Conservation (phyloP, 208 protist genomes). For the Leishmania braziliensis region DNA sequence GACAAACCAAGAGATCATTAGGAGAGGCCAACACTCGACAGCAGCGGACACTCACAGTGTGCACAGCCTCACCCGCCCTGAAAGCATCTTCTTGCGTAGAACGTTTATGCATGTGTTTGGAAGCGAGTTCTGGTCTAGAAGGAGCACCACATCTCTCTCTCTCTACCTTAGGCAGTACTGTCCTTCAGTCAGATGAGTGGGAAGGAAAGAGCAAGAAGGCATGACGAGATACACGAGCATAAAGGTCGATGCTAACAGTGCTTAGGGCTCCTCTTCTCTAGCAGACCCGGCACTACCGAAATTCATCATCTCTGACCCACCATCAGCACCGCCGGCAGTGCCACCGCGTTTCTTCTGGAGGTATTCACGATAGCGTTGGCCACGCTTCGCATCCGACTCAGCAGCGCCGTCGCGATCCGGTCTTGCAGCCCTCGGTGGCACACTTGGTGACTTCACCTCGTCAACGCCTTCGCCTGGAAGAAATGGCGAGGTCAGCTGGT, state of each 20-base stretch:
- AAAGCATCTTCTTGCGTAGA: not conserved
- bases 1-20: not conserved
- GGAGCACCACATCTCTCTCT: not conserved
- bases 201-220: not conserved
- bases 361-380: constrained; percentile 78
- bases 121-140: not conserved
- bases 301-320: constrained; percentile 7
- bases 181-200: not conserved
- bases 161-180: not conserved
- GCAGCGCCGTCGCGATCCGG: constrained; percentile 9
- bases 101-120: not conserved
- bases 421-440: constrained; percentile 11
- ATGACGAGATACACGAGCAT: not conserved
- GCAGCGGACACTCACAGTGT: not conserved
- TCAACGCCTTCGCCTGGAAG: constrained; percentile 39
- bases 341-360: constrained; percentile 47
- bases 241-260: not conserved
- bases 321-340: constrained; percentile 3
- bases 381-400: constrained; percentile 30
- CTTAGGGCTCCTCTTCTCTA: constrained; percentile 9
- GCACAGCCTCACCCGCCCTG: not conserved
- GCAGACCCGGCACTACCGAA: not conserved
- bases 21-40: not conserved
- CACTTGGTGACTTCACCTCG: constrained; percentile 13
- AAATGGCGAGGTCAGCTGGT: constrained; percentile 53